Evolutionary conservation across 2,329 filamentous ascomycete genomes (phyloP).

Genomic region (Hymenoscyphus repandus): DNA sequence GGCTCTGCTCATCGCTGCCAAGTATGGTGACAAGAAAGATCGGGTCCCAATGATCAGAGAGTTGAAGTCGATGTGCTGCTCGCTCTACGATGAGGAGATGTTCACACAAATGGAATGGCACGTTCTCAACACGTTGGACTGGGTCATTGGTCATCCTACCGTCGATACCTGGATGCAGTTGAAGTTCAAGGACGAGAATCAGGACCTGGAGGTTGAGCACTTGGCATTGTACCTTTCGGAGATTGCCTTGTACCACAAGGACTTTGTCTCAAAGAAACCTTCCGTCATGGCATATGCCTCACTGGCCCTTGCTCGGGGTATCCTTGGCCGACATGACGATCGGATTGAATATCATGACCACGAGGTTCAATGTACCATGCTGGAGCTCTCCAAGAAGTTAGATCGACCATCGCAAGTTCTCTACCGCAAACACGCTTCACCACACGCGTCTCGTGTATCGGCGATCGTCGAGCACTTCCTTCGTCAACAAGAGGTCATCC

Average conservation of each 20-base stretch:
- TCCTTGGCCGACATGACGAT: constrained; percentile 74
- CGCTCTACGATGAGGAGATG: constrained; percentile 97
- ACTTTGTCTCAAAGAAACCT: constrained; percentile 89
- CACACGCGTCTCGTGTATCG: constrained; percentile 60
- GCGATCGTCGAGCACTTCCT: constrained; percentile 62
- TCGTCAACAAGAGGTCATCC: constrained; percentile 52
- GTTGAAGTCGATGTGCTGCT: constrained; percentile 98
- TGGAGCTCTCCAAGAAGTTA: constrained; percentile 49
- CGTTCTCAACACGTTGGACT: constrained; percentile 93
- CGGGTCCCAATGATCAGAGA: constrained; percentile 96
- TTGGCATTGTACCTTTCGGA: constrained; percentile 94
- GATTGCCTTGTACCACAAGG: constrained; percentile 91
- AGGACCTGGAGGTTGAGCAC: constrained; percentile 84
- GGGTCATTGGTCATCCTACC: constrained; percentile 92
- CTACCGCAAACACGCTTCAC: constrained; percentile 62
- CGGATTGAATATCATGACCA: constrained; percentile 60
- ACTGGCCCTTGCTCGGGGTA: constrained; percentile 78
- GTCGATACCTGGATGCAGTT: constrained; percentile 91
- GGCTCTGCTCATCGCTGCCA: constrained; percentile 90
- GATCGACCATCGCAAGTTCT: constrained; percentile 63
- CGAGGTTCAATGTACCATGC: constrained; percentile 61
- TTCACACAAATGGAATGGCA: constrained; percentile 99
- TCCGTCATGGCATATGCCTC: constrained; percentile 87
- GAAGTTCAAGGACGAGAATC: constrained; percentile 66
- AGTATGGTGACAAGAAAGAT: constrained; percentile 98